Evolutionary conservation across 164 flowering plant genomes (phyloP).

Genomic region (Pachysandra terminalis): DNA sequence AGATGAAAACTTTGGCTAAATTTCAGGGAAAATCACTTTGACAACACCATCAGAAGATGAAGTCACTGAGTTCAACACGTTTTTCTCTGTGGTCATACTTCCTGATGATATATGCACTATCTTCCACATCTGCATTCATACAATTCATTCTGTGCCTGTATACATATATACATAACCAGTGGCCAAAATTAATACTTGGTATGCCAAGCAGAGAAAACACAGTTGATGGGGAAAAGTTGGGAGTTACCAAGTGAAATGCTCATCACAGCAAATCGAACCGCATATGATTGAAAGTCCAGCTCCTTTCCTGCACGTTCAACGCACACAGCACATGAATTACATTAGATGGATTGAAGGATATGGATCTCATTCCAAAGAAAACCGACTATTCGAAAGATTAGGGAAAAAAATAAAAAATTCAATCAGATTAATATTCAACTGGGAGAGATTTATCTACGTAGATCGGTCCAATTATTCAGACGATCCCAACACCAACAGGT

Average conservation of each 20-base stretch:
- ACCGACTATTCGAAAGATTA: background rate
- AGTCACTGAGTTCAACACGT: constrained; percentile 62
- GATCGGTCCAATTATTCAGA: background rate
- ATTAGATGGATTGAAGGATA: background rate
- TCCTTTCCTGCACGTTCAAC: constrained; percentile 52
- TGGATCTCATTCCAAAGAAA: background rate
- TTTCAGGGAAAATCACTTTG: too few species aligned
- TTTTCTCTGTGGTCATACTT: constrained; percentile 16
- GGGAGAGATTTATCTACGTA: background rate
- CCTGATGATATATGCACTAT: constrained; percentile 52
- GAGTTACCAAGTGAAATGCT: constrained; percentile 78
- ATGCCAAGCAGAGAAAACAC: background rate
- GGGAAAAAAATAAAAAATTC: too few species aligned
- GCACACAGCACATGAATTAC: background rate
- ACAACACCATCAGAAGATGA: constrained; percentile 55
- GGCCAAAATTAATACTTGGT: background rate
- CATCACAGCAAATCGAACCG: constrained; percentile 90
- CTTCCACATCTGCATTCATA: constrained; percentile 63
- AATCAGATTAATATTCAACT: too few species aligned
- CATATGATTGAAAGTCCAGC: constrained; percentile 65
- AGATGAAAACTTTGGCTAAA: too few species aligned
- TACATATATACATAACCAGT: background rate
- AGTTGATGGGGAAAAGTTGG: background rate
- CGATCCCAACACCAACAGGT: background rate
- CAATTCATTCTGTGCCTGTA: constrained; percentile 94